Evolutionary conservation across 2,329 filamentous ascomycete species (phyloP).

Genomic region (Sclerotinia minor): DNA sequence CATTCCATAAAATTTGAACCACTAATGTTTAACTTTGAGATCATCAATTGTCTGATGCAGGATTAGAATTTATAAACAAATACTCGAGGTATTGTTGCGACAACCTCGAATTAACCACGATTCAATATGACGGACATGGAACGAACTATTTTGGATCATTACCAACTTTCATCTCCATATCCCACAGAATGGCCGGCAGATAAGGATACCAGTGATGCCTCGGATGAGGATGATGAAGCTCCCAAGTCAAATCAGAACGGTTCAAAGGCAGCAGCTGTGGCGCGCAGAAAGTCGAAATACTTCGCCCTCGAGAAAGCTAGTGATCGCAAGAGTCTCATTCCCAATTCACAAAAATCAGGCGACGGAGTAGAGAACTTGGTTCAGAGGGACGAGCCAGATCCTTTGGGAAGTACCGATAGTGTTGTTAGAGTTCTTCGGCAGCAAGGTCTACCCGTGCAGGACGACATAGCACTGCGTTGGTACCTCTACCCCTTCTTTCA

Average conservation of each 20-base stretch:
- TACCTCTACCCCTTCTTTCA: conserved; percentile 34
- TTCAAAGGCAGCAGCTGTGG: conserved; percentile 41
- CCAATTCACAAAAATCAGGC: conserved; percentile 66
- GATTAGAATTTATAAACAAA: not conserved
- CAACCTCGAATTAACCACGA: conserved; percentile 12
- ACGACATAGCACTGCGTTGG: conserved; percentile 75
- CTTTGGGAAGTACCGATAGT: conserved; percentile 82
- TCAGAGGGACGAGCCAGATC: conserved; percentile 89
- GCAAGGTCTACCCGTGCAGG: conserved; percentile 77
- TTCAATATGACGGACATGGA: conserved; percentile 67
- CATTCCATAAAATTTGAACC: not conserved
- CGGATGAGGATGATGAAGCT: conserved; percentile 53
- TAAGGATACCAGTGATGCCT: conserved; percentile 69
- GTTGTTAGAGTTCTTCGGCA: conserved; percentile 78
- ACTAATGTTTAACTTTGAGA: not conserved
- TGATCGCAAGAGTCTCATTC: conserved; percentile 62
- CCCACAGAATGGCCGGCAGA: conserved; percentile 86
- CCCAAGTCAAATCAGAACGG: conserved; percentile 33
- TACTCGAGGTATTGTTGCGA: conserved; percentile 1
- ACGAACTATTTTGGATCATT: conserved; percentile 79
- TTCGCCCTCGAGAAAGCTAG: conserved; percentile 79
- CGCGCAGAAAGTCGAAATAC: conserved; percentile 72
- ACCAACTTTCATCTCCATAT: conserved; percentile 76
- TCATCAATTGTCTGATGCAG: not conserved
- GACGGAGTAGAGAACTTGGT: conserved; percentile 75